Conservation (phyloP, 805 yeast species). For the Ogataea naganishii region DNA sequence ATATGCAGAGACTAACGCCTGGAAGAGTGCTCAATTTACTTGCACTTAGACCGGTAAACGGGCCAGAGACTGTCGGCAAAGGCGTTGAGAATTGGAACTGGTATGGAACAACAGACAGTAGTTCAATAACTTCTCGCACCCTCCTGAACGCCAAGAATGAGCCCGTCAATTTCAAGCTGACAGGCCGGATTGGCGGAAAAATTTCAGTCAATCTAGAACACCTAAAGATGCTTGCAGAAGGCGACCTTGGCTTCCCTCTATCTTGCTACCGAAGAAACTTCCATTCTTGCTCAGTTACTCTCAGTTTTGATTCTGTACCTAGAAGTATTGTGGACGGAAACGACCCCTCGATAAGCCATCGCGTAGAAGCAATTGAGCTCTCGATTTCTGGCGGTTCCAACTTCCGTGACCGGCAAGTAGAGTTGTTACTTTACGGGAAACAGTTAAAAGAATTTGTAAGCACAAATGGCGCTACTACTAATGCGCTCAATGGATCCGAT, state of each 20-base stretch:
- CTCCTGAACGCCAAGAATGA: not conserved
- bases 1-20: no score
- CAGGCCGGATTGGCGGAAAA: constrained; percentile 10
- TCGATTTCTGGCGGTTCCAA: constrained; percentile 1
- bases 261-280: constrained; percentile 16
- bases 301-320: constrained; percentile 7
- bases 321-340: not conserved
- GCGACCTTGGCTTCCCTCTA: constrained; percentile 9
- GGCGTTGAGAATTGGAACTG: no score
- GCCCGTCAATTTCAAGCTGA: not conserved
- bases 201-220: constrained; percentile 11
- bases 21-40: no score
- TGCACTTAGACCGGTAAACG: no score
- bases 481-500: constrained; percentile 7
- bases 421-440: not conserved
- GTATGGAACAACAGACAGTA: no score
- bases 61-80: no score
- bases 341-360: no score
- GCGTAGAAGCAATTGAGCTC: constrained; percentile 2
- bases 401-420: not conserved
- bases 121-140: no score
- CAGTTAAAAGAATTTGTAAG: constrained; percentile 5
- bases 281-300: constrained; percentile 4
- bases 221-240: constrained; percentile 1
- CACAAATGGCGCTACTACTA: constrained; percentile 6